phyloP scores from a whole-genome alignment of 163 green algal genomes.

The Trebouxiophyceae sp. region DNA sequence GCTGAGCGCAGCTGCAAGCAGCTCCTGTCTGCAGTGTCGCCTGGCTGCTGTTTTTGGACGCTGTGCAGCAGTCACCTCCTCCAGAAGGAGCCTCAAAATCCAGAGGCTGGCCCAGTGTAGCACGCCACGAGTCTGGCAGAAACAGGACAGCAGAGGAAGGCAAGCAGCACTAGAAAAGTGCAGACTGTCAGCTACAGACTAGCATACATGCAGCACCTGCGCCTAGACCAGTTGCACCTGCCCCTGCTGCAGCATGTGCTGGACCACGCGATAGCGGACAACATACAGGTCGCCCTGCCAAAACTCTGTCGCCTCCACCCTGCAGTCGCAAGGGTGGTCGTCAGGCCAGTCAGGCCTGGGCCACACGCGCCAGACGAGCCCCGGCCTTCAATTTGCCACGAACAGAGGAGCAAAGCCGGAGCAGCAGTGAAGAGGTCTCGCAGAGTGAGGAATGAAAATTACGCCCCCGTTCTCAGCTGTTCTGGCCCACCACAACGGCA shows the following conservation, averaged over 20 bases:
- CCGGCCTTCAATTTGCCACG: background rate
- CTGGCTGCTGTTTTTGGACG: background rate
- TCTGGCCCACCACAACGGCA: background rate
- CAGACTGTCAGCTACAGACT: background rate
- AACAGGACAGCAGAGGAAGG: background rate
- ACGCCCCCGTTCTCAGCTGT: background rate
- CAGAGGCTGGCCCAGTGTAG: no score
- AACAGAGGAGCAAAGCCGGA: background rate
- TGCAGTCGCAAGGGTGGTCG: slow-evolving; percentile 4
- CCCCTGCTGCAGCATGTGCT: slow-evolving; percentile 28
- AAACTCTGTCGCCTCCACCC: slow-evolving; percentile 34
- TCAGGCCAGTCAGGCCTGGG: background rate
- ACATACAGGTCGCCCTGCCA: slow-evolving; percentile 45
- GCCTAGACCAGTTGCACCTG: slow-evolving; percentile 38
- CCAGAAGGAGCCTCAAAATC: no score
- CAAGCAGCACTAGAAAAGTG: background rate
- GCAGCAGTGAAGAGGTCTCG: background rate
- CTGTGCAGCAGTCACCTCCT: background rate
- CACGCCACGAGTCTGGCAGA: no score
- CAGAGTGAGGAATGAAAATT: background rate
- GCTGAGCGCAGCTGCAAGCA: background rate
- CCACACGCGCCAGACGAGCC: background rate
- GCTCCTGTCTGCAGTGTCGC: background rate
- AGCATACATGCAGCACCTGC: background rate
- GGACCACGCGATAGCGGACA: slow-evolving; percentile 30